Percentiles rank a stretch among this genome's conserved stretches.
Evolutionary conservation across 805 yeast species (phyloP).

Genomic region (Candida cerambycidarum): DNA sequence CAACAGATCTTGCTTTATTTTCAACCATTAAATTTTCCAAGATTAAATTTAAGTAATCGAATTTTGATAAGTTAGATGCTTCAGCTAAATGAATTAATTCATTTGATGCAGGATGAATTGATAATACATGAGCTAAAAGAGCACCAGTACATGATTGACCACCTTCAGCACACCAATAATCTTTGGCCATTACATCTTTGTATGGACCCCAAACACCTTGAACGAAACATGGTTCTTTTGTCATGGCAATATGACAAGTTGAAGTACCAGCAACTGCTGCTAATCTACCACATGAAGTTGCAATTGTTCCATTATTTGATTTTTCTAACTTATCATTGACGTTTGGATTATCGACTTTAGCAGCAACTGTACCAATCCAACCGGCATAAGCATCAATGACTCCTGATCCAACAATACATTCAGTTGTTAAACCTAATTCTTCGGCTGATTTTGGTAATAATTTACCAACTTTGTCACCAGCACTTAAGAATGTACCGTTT

Average conservation of each 20-base stretch:
- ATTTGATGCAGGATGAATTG: conserved; percentile 84
- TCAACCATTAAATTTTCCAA: conserved; percentile 65
- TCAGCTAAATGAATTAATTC: conserved; percentile 69
- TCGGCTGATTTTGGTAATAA: conserved; percentile 66
- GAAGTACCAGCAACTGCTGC: conserved; percentile 99
- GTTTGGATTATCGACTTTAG: conserved; percentile 67
- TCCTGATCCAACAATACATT: conserved; percentile 88
- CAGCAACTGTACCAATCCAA: conserved; percentile 98
- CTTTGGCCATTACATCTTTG: conserved; percentile 86
- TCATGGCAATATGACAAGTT: conserved; percentile 91
- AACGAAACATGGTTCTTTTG: conserved; percentile 82
- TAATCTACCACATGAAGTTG: conserved; percentile 73
- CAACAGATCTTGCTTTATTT: conserved; percentile 65
- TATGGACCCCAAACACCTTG: conserved; percentile 99
- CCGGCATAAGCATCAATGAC: conserved; percentile 99
- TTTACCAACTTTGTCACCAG: conserved; percentile 87
- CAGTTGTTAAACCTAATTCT: conserved; percentile 77
- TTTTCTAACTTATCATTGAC: conserved; percentile 47
- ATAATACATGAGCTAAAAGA: conserved; percentile 79
- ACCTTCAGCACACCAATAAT: conserved; percentile 95
- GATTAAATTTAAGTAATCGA: conserved; percentile 76
- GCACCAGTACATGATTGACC: conserved; percentile 99
- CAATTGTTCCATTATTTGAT: conserved; percentile 42
- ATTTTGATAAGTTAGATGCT: conserved; percentile 67
- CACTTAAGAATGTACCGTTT: conserved; percentile 73